Base-by-base conservation (phyloP, 495 filamentous ascomycete species). In the Letharia lupina region DNA sequence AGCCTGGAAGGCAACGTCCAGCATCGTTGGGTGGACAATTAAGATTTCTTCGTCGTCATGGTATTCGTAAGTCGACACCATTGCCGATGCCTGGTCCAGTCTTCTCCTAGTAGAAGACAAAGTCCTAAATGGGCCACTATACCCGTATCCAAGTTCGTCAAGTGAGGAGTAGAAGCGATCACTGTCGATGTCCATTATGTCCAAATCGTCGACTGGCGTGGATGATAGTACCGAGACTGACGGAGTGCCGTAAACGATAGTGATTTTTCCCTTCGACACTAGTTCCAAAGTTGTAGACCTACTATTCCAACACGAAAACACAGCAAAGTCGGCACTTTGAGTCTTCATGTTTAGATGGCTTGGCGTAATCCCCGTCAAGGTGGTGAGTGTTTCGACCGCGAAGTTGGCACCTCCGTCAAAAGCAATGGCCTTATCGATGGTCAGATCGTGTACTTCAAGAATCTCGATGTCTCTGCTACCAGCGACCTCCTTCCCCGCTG, bases 381-480 rank as follows among this genome's bases (percentile, higher is more conserved):
- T 76, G 45, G 82, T 73, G 0, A 74, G 70, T 0, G 75, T 79
- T 44, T 80, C 74, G 9, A 80, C 70, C 0, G 79, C 81, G 0
- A 69, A 44, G 3, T 77, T 41, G 11, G 11, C 71, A 2, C 70
- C 71, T 2, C 69, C 70, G 23, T 82, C 79, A 3, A 87, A 72
- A 0, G 74, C 76, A 41, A 87, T 79, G 0, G 83, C 82, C 50
- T 74, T 78, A 0, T 70, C 61, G 33, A 87, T 82, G 16, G 72
- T 63, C 1, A 79, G 39, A 60, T 79, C 66, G 0, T 74, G 41
- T 13, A 80, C 47, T 40, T 80, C 75, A 23, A 79, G 63, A 40
- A 79, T 60, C 12, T 64, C 59, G 13, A 77, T 68, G 2, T 61
- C 60, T 10, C 57, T 57, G 31, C 31, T 52, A 16, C 13, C 31